Conservation (phyloP, 441 rosid species). For the Capsella rubella region DNA sequence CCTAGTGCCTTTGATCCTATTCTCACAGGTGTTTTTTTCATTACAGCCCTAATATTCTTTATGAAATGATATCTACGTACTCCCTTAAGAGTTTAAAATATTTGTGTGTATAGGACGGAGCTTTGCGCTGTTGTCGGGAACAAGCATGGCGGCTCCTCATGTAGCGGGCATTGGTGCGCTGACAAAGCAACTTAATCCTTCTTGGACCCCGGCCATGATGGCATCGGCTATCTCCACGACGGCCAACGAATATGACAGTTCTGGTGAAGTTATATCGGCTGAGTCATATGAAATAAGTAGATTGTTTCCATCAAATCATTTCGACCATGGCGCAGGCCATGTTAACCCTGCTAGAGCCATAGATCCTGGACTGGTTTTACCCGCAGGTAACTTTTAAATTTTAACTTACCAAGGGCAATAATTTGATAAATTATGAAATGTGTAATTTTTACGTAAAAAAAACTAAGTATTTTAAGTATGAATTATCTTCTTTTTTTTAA, state of each 20-base stretch:
- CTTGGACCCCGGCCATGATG: constrained; percentile 87
- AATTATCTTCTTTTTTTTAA: background rate
- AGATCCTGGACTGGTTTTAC: constrained; percentile 83
- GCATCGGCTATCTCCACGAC: constrained; percentile 88
- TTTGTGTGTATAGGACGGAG: constrained; percentile 51
- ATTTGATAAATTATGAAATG: background rate
- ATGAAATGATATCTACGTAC: background rate
- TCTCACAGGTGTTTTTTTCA: constrained; percentile 48
- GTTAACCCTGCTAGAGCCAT: constrained; percentile 70
- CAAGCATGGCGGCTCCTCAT: constrained; percentile 97
- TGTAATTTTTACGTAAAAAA: background rate
- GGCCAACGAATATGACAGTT: constrained; percentile 57
- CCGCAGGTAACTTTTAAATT: constrained; percentile 53
- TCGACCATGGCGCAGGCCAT: constrained; percentile 81
- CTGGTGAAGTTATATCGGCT: constrained; percentile 63
- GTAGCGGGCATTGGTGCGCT: constrained; percentile 77
- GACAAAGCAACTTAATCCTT: constrained; percentile 73
- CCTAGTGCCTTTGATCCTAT: constrained; percentile 64
- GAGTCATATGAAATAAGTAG: constrained; percentile 54
- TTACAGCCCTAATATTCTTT: background rate
- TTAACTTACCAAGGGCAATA: background rate
- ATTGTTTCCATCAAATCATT: constrained; percentile 59
- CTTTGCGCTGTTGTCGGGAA: constrained; percentile 85
- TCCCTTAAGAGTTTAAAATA: background rate
- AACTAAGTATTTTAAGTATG: background rate